Base-by-base conservation (phyloP, 2,329 filamentous ascomycete genomes). In the Lizonia empirigonia region DNA sequence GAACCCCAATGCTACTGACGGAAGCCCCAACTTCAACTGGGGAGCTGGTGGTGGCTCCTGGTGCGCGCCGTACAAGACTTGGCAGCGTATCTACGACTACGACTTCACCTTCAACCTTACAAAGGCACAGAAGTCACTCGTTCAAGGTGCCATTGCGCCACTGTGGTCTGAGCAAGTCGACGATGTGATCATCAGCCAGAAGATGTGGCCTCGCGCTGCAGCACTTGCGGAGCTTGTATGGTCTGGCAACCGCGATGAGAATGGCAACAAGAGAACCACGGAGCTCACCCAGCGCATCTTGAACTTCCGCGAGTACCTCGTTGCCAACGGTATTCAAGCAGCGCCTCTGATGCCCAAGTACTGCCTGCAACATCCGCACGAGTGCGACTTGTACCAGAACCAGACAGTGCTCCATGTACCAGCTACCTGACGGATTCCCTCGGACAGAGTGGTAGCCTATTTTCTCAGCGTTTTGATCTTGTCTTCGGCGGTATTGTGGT, bases 81-180 rank as follows among this genome's bases (percentile, higher is more conserved):
- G 80, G 80, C 81, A 83, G 65, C 80, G 81, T 39, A 82, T 84
- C 68, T 84, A 84, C 69, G 74, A 82, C 73, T 83, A 78, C 64
- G 81, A 84, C 69, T 83, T 83, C 63, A 79, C 79, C 0, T 55
- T 66, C 36, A 78, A 77, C 56, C 74, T 83, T 7, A 80, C 78
- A 1, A 69, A 69, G 0, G 56, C 65, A 0, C 75, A 84, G 57
- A 76, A 76, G 29, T 69, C 73, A 38, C 81, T 80, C 46, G 63
- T 84, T 16, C 72, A 82, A 16, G 81, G 81, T n/a, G 78, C 76
- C 22, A 74, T 78, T 29, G 76, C 80, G 0, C 79, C 80, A 0
- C 72, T 84, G 3, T 83, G 78, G 77, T 76, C 75, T 6, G 81
- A 84, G 66, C 80, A 83, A 60, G 77, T 82, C 51, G 81, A 84